Evolutionary conservation across 2,329 filamentous ascomycete species (phyloP).

Genomic region (Penicillium crustosum): DNA sequence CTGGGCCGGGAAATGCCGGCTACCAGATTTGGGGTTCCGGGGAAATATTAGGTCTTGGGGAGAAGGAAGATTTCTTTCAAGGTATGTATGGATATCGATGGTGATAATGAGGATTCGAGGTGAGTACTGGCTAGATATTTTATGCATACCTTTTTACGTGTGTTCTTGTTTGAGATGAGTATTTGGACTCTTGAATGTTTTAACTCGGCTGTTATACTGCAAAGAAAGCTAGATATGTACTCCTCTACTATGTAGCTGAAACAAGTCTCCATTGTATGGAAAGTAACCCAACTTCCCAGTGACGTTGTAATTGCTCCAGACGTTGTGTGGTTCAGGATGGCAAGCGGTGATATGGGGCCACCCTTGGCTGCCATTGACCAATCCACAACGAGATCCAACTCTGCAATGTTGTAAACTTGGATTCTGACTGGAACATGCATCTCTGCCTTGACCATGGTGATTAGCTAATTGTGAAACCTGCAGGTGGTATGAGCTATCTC

Average conservation of each 20-base stretch:
- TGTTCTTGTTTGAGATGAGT: background rate
- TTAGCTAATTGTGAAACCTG: slow-evolving; percentile 1
- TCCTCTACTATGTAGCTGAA: too few species aligned
- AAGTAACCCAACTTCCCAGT: background rate
- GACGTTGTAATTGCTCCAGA: background rate
- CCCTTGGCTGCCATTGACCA: background rate
- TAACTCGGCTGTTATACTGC: too few species aligned
- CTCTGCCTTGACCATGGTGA: background rate
- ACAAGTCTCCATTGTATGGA: background rate
- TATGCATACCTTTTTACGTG: background rate
- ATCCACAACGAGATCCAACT: background rate
- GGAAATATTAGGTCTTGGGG: too few species aligned
- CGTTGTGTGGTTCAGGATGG: background rate
- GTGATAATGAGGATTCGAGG: too few species aligned
- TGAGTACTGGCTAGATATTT: background rate
- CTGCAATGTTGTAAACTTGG: background rate
- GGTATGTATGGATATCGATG: too few species aligned
- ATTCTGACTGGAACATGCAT: background rate
- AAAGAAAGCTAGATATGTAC: too few species aligned
- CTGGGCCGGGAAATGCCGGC: background rate
- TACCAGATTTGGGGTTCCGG: too few species aligned
- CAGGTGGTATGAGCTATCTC: slow-evolving; percentile 1
- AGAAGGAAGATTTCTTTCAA: too few species aligned
- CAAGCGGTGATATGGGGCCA: background rate
- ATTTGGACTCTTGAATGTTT: too few species aligned